Conservation (phyloP, 1,139 yeast species). For the Pichia sp. region DNA sequence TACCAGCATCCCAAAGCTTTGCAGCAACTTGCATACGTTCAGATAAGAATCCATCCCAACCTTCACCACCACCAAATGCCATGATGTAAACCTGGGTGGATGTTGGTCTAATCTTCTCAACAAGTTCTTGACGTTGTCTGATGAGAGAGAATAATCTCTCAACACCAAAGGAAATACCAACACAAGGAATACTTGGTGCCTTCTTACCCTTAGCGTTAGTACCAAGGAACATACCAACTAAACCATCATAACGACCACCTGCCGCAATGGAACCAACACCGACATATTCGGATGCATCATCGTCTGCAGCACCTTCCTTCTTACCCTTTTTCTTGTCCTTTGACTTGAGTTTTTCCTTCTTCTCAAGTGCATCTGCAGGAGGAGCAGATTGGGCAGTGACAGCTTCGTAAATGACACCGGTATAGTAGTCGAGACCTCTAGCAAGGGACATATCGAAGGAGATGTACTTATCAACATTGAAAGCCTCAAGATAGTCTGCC, state of each 20-base stretch:
- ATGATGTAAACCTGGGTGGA: slow-evolving; percentile 90
- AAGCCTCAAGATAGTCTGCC: slow-evolving; percentile 75
- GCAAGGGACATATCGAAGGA: slow-evolving; percentile 93
- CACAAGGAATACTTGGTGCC: slow-evolving; percentile 83
- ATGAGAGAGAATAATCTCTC: slow-evolving; percentile 89
- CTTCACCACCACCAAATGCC: slow-evolving; percentile 99
- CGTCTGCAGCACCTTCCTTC: slow-evolving; percentile 41
- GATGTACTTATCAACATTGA: slow-evolving; percentile 53
- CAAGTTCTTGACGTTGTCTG: slow-evolving; percentile 58
- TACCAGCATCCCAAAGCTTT: slow-evolving; percentile 77
- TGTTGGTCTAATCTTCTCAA: slow-evolving; percentile 61
- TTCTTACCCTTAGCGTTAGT: slow-evolving; percentile 62
- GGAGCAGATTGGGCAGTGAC: slow-evolving; percentile 95
- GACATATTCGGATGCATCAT: slow-evolving; percentile 92
- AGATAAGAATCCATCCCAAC: slow-evolving; percentile 84
- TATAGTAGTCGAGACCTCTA: slow-evolving; percentile 94
- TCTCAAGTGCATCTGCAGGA: slow-evolving; percentile 66
- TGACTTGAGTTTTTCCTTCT: slow-evolving; percentile 45
- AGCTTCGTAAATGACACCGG: slow-evolving; percentile 94
- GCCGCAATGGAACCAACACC: slow-evolving; percentile 99
- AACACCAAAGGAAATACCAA: slow-evolving; percentile 94
- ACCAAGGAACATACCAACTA: slow-evolving; percentile 92
- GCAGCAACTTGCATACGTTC: slow-evolving; percentile 88
- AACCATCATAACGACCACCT: slow-evolving; percentile 95
- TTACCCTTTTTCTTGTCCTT: slow-evolving; percentile 26